Evolutionary conservation across 140 eudicot genomes (phyloP).

Genomic region (Oenanthe javanica): DNA sequence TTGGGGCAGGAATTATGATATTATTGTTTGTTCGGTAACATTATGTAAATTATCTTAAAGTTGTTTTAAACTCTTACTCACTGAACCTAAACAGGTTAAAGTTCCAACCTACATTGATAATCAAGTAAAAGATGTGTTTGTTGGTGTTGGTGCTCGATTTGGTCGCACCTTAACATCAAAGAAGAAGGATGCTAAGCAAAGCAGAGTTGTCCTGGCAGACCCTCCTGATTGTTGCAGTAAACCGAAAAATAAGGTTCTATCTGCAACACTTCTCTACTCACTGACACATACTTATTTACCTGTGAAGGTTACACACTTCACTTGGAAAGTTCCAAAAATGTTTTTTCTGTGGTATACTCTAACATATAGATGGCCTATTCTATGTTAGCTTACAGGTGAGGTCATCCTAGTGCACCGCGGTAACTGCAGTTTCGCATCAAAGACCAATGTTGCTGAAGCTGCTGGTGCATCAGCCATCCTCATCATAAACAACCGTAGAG

Average conservation of each 20-base stretch:
- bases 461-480: slow-evolving; percentile 96
- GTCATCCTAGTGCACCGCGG: slow-evolving; percentile 93
- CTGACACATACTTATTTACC: background rate
- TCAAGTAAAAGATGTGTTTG: slow-evolving; percentile 53
- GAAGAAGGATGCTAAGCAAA: slow-evolving; percentile 74
- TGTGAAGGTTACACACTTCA: background rate
- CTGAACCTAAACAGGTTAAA: slow-evolving; percentile 52
- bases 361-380: slow-evolving; percentile 33
- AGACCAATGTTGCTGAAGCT: slow-evolving; percentile 89
- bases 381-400: slow-evolving; percentile 86
- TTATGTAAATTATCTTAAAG: background rate
- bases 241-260: slow-evolving; percentile 79
- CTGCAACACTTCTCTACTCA: background rate
- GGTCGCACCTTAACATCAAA: slow-evolving; percentile 95
- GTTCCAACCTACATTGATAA: slow-evolving; percentile 75
- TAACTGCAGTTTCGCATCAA: slow-evolving; percentile 84
- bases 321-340: slow-evolving; percentile 7
- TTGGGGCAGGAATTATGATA: background rate
- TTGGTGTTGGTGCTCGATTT: slow-evolving; percentile 97
- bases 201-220: slow-evolving; percentile 72
- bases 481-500: slow-evolving; percentile 67
- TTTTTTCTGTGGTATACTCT: background rate
- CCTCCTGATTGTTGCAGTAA: slow-evolving; percentile 94
- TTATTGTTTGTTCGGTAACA: background rate
- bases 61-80: background rate